Conservation (phyloP, 768 basidiomycete species). For the Russula vinacea region DNA sequence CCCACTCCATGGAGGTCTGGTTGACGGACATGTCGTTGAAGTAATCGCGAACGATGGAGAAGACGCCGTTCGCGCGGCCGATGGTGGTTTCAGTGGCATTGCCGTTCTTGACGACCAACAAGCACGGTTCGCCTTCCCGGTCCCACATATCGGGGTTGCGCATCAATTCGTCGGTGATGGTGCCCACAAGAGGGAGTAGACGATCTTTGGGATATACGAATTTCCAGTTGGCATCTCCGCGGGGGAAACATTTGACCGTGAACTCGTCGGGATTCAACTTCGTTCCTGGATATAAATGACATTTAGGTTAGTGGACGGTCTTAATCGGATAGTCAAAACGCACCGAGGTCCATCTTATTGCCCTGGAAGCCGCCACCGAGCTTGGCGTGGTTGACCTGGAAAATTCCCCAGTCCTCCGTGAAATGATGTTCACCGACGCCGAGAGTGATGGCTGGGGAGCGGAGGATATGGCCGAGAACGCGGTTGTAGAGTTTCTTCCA, state of each 20-base stretch:
- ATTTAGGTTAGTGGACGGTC: conserved; percentile 31
- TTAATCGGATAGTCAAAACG: conserved; percentile 34
- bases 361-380: conserved; percentile 36
- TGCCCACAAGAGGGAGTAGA: conserved; percentile 36
- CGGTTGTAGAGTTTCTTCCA: conserved; percentile 31
- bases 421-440: conserved; percentile 31
- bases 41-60: conserved; percentile 39
- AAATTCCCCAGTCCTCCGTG: conserved; percentile 36
- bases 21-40: conserved; percentile 24
- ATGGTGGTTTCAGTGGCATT: conserved; percentile 39
- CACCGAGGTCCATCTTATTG: conserved; percentile 39
- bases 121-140: conserved; percentile 34
- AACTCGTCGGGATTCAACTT: conserved; percentile 30
- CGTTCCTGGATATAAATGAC: conserved; percentile 30
- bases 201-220: conserved; percentile 38
- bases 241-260: conserved; percentile 31
- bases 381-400: conserved; percentile 32
- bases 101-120: conserved; percentile 41
- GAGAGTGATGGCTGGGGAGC: conserved; percentile 32
- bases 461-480: conserved; percentile 33
- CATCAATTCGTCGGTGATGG: conserved; percentile 38
- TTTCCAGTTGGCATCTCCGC: conserved; percentile 31
- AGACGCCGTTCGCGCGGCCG: conserved; percentile 38
- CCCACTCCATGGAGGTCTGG: conserved; percentile 36
- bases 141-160: conserved; percentile 35